Evolutionary conservation across 2,329 filamentous ascomycete species (phyloP).

Genomic region (Plenodomus lindquistii): DNA sequence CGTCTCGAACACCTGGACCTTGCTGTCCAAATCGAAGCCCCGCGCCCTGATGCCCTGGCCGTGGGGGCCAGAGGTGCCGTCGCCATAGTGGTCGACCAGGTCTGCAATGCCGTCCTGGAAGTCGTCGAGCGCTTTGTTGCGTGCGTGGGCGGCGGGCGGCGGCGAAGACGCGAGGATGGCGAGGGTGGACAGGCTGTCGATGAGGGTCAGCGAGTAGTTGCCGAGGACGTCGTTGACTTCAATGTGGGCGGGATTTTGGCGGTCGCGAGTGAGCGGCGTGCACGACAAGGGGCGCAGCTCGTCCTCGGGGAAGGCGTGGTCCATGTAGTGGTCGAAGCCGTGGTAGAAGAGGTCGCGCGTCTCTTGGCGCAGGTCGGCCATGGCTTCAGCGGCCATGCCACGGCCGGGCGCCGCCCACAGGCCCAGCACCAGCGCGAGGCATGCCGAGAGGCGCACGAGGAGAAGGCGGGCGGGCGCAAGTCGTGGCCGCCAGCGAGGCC

Average conservation of each 20-base stretch:
- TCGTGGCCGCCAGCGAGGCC: slow-evolving; percentile 34
- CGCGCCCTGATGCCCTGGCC: slow-evolving; percentile 73
- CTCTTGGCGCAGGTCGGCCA: slow-evolving; percentile 50
- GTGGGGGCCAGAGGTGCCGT: slow-evolving; percentile 70
- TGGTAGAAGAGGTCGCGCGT: slow-evolving; percentile 85
- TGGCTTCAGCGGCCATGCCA: slow-evolving; percentile 52
- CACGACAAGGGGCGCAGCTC: slow-evolving; percentile 89
- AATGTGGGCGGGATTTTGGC: slow-evolving; percentile 75
- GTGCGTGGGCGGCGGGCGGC: slow-evolving; percentile 56
- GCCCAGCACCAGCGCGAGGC: slow-evolving; percentile 32
- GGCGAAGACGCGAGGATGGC: slow-evolving; percentile 85
- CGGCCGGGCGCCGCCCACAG: slow-evolving; percentile 39
- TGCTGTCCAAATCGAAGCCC: slow-evolving; percentile 94
- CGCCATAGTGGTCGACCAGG: slow-evolving; percentile 82
- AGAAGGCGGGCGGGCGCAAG: slow-evolving; percentile 12
- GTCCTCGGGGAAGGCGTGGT: slow-evolving; percentile 92
- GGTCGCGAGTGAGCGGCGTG: slow-evolving; percentile 80
- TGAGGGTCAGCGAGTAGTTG: slow-evolving; percentile 93
- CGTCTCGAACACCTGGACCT: slow-evolving; percentile 98
- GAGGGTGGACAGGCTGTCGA: slow-evolving; percentile 92
- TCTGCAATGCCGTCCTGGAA: slow-evolving; percentile 81
- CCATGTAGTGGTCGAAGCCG: slow-evolving; percentile 94
- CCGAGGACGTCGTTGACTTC: slow-evolving; percentile 94
- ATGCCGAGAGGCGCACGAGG: background rate
- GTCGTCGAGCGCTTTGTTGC: slow-evolving; percentile 55